These are phyloP conservation scores for Wallacemonas collosoma DNA, from an alignment of 208 protist genomes.

Conservation along the genomic window DNA sequence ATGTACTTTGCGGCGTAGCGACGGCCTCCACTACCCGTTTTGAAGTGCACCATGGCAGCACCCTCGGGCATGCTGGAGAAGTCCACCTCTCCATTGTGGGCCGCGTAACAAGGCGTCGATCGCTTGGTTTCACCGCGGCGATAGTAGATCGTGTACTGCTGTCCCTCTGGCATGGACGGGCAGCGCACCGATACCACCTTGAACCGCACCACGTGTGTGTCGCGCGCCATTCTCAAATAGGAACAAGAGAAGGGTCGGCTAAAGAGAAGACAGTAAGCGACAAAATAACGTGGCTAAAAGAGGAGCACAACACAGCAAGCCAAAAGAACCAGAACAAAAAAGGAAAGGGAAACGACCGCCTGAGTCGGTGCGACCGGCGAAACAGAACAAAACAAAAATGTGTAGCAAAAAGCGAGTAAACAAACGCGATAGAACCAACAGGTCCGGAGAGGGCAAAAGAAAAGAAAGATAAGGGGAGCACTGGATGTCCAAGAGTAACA, in stretches of 20 bases:
- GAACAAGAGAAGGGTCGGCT: background rate
- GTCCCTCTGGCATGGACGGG: constrained; percentile 51
- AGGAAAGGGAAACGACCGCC: background rate
- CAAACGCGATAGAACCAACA: constrained; percentile 2
- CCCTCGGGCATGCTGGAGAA: constrained; percentile 86
- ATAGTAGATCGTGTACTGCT: constrained; percentile 85
- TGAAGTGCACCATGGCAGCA: constrained; percentile 80
- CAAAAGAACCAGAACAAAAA: background rate
- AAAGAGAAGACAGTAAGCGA: background rate
- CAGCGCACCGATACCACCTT: constrained; percentile 74
- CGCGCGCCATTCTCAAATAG: constrained; percentile 42
- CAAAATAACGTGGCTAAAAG: background rate
- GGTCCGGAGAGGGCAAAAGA: background rate
- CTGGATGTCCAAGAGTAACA: too few relatives aligned
- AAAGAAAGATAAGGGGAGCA: background rate
- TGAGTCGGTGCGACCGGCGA: background rate
- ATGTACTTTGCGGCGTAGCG: constrained; percentile 84
- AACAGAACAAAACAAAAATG: background rate
- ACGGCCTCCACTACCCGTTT: constrained; percentile 38
- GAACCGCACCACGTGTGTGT: constrained; percentile 79
- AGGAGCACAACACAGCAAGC: background rate
- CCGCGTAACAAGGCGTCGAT: constrained; percentile 74
- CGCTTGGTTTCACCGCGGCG: constrained; percentile 68
- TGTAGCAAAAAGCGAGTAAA: background rate
- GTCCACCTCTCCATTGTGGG: constrained; percentile 62